These are phyloP conservation scores for Beauveria australis DNA, from an alignment of 2,329 filamentous ascomycete genomes.

Conservation along the genomic window DNA sequence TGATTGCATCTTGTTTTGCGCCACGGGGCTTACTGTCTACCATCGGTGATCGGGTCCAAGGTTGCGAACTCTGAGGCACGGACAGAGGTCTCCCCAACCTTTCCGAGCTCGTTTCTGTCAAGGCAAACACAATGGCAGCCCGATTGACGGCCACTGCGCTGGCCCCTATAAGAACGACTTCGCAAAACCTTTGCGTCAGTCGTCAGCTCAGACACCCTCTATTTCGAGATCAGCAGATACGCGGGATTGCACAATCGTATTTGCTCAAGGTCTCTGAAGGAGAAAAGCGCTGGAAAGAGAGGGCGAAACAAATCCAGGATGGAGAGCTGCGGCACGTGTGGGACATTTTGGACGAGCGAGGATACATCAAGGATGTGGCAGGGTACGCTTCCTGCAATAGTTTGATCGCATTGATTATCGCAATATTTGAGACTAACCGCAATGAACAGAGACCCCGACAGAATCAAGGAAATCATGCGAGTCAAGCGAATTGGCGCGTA, in stretches of 20 bases:
- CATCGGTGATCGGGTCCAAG: neutral
- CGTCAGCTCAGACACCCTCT: conserved; percentile 15
- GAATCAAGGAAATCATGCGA: conserved; percentile 56
- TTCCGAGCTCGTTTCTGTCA: neutral
- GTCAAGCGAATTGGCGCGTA: conserved; percentile 64
- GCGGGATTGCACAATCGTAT: conserved; percentile 33
- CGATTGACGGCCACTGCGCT: conserved; percentile 18
- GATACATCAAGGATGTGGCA: conserved; percentile 65
- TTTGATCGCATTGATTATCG: conserved; percentile 1
- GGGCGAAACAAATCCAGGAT: conserved; percentile 37
- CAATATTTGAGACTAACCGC: neutral
- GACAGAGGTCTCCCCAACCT: too few relatives aligned
- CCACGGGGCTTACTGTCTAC: neutral
- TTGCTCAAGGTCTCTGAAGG: conserved; percentile 35
- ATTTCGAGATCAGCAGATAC: conserved; percentile 19
- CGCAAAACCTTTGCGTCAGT: conserved; percentile 18
- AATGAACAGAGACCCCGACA: conserved; percentile 32
- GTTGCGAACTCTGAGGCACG: too few relatives aligned
- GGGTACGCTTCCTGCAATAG: conserved; percentile 42
- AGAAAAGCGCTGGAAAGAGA: conserved; percentile 37
- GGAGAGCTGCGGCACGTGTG: conserved; percentile 49
- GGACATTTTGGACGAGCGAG: conserved; percentile 61
- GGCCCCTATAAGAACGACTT: conserved; percentile 17
- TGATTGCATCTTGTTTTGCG: neutral
- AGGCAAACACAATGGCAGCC: conserved; percentile 20